phyloP scores from a whole-genome alignment of 176 grass and related monocot genomes.

The Zoysia japonica region DNA sequence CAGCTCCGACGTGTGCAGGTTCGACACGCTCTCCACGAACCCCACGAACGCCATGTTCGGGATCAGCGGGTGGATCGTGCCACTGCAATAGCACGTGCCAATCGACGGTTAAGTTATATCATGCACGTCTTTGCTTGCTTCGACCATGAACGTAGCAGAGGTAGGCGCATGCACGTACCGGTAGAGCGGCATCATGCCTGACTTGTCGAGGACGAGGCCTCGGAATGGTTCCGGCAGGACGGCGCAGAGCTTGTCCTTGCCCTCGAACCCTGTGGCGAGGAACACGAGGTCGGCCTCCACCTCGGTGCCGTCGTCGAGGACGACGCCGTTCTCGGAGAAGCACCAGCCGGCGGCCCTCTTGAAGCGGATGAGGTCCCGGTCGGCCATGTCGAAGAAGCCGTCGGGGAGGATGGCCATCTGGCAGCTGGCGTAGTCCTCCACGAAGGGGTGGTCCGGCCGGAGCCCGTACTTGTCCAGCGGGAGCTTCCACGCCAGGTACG shows the following conservation, averaged over 20 bases:
- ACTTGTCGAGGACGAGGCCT: slow-evolving; percentile 56
- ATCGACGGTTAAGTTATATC: too few relatives aligned
- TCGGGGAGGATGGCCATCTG: slow-evolving; percentile 97
- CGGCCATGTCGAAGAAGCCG: slow-evolving; percentile 91
- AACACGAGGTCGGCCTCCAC: slow-evolving; percentile 91
- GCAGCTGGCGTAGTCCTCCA: slow-evolving; percentile 96
- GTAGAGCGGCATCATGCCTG: slow-evolving; percentile 87
- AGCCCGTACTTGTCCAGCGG: slow-evolving; percentile 81
- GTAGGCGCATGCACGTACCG: slow-evolving; percentile 27
- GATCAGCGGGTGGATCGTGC: slow-evolving; percentile 92
- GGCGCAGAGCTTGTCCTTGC: slow-evolving; percentile 79
- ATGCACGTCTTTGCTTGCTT: too few relatives aligned
- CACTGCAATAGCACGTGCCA: slow-evolving; percentile 21
- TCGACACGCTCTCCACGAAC: slow-evolving; percentile 98
- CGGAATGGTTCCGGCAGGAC: slow-evolving; percentile 70
- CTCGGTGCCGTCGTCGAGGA: slow-evolving; percentile 70
- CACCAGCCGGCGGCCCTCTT: slow-evolving; percentile 57
- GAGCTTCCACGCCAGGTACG: slow-evolving; percentile 88
- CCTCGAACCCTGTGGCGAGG: slow-evolving; percentile 92
- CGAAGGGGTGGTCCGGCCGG: slow-evolving; percentile 81
- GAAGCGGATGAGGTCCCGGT: slow-evolving; percentile 63
- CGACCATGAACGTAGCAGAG: too few relatives aligned
- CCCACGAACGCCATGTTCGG: slow-evolving; percentile 98
- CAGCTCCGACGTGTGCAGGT: slow-evolving; percentile 97
- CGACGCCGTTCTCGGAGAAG: slow-evolving; percentile 75